Evolutionary conservation across 768 basidiomycete species (phyloP).

Genomic region (Russula lepida): DNA sequence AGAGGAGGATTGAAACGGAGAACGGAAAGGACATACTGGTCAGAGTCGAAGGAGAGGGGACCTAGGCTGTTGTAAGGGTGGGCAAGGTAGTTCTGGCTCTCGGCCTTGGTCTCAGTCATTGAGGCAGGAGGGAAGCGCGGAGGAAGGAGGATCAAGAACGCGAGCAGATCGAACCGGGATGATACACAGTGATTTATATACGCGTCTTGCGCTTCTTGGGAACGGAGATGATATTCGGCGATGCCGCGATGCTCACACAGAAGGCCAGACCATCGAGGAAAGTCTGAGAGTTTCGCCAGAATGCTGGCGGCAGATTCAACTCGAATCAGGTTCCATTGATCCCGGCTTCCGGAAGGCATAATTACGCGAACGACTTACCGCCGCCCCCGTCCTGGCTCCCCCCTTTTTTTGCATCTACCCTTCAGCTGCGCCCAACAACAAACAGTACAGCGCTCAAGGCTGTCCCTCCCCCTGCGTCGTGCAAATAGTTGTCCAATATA

Average conservation of each 20-base stretch:
- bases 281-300: slow-evolving; percentile 9
- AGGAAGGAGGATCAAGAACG: slow-evolving; percentile 19
- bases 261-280: slow-evolving; percentile 21
- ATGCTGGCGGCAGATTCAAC: slow-evolving; percentile 16
- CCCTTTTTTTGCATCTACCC: slow-evolving; percentile 7
- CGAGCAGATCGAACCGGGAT: slow-evolving; percentile 17
- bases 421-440: slow-evolving; percentile 11
- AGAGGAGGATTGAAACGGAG: background rate
- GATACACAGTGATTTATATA: slow-evolving; percentile 19
- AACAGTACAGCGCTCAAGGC: slow-evolving; percentile 17
- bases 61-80: slow-evolving; percentile 12
- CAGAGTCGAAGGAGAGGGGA: slow-evolving; percentile 10
- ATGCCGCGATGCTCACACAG: slow-evolving; percentile 20
- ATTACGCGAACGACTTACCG: slow-evolving; percentile 20
- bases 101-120: slow-evolving; percentile 17
- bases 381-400: slow-evolving; percentile 13
- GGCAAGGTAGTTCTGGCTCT: slow-evolving; percentile 9
- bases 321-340: slow-evolving; percentile 21
- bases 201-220: slow-evolving; percentile 15
- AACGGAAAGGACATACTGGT: slow-evolving; percentile 7
- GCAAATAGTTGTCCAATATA: background rate
- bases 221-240: slow-evolving; percentile 20
- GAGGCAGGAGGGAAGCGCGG: slow-evolving; percentile 21
- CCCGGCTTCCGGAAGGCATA: slow-evolving; percentile 19
- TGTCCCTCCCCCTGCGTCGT: slow-evolving; percentile 9